Base-by-base conservation (phyloP, 192 early-diverging fungal genomes). In the Entomortierella chlamydospora region DNA sequence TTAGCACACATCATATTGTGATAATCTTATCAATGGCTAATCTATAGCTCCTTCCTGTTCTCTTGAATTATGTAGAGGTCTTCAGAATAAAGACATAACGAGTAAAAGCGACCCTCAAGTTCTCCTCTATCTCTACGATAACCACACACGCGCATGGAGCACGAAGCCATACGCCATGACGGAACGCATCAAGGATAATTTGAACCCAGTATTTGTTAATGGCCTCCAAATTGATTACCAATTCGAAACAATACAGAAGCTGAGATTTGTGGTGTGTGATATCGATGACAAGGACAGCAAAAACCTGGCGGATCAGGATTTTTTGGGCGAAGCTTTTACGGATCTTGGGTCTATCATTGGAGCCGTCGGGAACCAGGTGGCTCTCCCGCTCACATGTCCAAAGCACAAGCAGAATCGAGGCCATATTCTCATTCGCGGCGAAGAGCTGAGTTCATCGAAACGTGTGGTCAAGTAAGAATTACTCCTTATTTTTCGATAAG, bases 131-230 rank as follows among this genome's bases (percentile, higher is more conserved):
- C 49, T 69, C 23, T 62, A 61, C 25, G 74, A 83, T 28, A 11
- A 28, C 22, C 26, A 67, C 12, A 70, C 70, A n/a, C 47, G 62
- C 33, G 54, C 56, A 23, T 83, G 68, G 68, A 12, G 7, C 23
- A 42, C 28, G 0, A 43, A 51, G 10, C 60, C 63, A 0, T 45
- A 61, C 29, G 63, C 64, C 7, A 64, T 58, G 41, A 87, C 87
- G 0, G 87, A 88, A 62, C 51, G 74, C 20, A 64, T 88, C 42
- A 84, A 80, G 57, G 73, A 87, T 49, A 74, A 58, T 26, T 54
- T 86, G 39, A 85, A 86, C 60, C 87, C 87, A 25, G 62, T 64
- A 25, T 88, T 87, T 65, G 55, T 85, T 5, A 84, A 58, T 31
- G 55, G 65, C 5, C 57, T 87, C 13, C 13, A 68, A 10, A 31